Conservation (phyloP, 345 rosid genomes). For the Gossypium raimondii region DNA sequence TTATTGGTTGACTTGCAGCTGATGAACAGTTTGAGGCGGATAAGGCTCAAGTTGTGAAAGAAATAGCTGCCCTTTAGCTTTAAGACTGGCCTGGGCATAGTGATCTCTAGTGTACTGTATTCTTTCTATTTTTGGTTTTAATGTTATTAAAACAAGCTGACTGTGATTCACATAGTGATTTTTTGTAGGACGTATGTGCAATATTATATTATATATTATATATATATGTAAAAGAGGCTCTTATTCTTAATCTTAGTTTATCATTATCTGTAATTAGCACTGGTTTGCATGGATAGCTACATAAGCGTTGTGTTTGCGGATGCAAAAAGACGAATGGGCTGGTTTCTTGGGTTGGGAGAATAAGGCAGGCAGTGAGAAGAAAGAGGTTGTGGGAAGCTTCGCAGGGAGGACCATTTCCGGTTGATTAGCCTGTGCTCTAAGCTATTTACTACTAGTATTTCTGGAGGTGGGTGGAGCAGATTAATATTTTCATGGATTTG, state of each 20-base stretch:
- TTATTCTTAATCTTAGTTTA: neutral
- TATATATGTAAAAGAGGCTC: neutral
- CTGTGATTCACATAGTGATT: constrained; percentile 19
- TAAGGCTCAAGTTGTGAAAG: constrained; percentile 86
- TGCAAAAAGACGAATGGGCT: no score
- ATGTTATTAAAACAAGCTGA: no score
- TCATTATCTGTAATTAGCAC: neutral
- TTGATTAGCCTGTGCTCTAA: neutral
- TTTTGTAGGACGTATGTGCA: neutral
- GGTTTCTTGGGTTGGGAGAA: neutral
- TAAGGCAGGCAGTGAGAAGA: neutral
- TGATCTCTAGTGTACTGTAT: neutral
- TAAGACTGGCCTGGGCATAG: constrained; percentile 20
- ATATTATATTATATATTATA: neutral
- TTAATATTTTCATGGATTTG: neutral
- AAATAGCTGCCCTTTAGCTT: constrained; percentile 67
- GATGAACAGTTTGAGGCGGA: constrained; percentile 91
- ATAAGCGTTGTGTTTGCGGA: neutral
- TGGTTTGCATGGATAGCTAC: neutral
- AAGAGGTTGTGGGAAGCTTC: neutral
- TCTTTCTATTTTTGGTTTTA: neutral
- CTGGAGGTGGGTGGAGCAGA: neutral
- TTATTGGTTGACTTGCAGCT: constrained; percentile 42
- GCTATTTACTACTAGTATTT: neutral
- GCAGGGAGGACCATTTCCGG: neutral